These are phyloP conservation scores for Lentinula aciculospora DNA, from an alignment of 768 basidiomycete genomes.

Conservation along the genomic window DNA sequence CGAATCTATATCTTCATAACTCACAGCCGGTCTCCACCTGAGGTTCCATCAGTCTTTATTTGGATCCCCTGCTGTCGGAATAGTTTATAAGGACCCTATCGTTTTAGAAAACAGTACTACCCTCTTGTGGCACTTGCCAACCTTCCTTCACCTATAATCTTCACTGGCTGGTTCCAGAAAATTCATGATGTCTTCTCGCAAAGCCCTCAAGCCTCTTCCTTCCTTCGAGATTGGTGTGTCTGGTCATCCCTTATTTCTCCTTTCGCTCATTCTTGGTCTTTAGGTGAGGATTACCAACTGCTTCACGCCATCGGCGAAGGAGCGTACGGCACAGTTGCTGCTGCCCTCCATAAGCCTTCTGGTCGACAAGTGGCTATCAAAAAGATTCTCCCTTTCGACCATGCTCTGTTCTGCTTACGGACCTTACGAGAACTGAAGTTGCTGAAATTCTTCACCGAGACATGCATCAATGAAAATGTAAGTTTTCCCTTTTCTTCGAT, in stretches of 20 bases:
- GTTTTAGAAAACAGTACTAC: not conserved
- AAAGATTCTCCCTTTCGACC: conserved; percentile 93
- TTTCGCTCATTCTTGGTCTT: conserved; percentile 2
- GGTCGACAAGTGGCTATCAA: conserved; percentile 90
- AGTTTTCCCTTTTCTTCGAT: conserved; percentile 13
- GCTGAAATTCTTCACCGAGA: conserved; percentile 76
- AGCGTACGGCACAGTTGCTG: conserved; percentile 86
- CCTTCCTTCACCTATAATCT: conserved; percentile 3
- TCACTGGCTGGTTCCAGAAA: conserved; percentile 49
- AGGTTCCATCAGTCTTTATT: not conserved
- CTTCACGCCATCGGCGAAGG: conserved; percentile 78
- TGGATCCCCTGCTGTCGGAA: not conserved
- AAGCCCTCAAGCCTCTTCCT: conserved; percentile 58
- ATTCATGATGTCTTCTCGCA: conserved; percentile 49
- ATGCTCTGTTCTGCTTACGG: conserved; percentile 83
- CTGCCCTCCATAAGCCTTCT: conserved; percentile 79
- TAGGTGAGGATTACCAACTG: conserved; percentile 70
- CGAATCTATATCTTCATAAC: not conserved
- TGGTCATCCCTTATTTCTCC: not conserved
- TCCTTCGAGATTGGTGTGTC: conserved; percentile 64
- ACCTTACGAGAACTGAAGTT: conserved; percentile 91
- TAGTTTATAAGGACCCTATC: not conserved
- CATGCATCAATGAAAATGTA: conserved; percentile 78
- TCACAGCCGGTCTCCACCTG: conserved; percentile 9
- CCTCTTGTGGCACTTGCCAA: not conserved